phyloP scores from a whole-genome alignment of 116 monocot genomes.

The Dioscorea cayenensis region DNA sequence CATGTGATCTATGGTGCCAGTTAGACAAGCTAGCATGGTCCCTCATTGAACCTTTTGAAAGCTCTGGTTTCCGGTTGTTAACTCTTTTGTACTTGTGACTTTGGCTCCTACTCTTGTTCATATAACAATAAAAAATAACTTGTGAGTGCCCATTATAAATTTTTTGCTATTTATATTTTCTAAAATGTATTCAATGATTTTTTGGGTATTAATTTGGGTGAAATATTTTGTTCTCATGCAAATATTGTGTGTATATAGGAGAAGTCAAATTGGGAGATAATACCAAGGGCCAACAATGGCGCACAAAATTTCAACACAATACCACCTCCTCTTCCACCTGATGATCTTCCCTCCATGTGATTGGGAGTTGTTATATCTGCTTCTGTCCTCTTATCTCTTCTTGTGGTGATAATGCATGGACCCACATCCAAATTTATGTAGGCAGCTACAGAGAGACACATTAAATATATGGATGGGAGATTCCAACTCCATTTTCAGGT shows the following conservation, averaged over 20 bases:
- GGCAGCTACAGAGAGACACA: background rate
- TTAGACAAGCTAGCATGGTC: background rate
- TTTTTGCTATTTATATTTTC: too few species aligned
- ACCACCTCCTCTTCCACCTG: constrained; percentile 23
- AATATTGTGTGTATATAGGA: constrained; percentile 4
- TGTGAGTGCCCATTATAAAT: too few species aligned
- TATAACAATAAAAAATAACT: too few species aligned
- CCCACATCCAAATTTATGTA: background rate
- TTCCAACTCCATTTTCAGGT: background rate
- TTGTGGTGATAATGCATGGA: background rate
- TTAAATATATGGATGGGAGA: background rate
- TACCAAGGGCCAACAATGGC: constrained; percentile 25
- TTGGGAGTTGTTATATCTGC: constrained; percentile 25
- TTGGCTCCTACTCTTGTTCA: too few species aligned
- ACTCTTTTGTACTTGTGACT: too few species aligned
- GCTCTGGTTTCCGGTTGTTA: too few species aligned
- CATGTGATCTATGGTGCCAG: background rate
- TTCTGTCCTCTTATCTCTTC: background rate
- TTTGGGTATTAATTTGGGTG: too few species aligned
- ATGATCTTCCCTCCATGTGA: constrained; percentile 51
- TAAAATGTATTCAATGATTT: too few species aligned
- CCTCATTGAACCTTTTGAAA: too few species aligned
- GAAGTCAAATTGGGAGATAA: constrained; percentile 16
- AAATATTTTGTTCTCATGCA: too few species aligned
- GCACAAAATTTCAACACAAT: constrained; percentile 53